Conservation (phyloP, 805 yeast genomes). For the Candida glaebosa region DNA sequence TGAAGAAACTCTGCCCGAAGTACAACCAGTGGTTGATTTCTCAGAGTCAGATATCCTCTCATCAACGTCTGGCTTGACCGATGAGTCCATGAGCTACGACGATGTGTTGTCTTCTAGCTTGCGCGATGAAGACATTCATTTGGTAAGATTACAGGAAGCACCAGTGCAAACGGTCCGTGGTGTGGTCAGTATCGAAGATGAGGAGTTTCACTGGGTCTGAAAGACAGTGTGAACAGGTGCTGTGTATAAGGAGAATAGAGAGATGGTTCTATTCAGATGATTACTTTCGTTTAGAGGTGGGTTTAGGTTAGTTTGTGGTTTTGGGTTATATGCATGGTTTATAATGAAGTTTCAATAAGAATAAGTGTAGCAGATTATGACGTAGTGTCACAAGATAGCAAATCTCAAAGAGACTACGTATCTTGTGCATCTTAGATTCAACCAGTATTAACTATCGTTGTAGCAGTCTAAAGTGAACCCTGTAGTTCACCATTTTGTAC, state of each 20-base stretch:
- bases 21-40: not conserved
- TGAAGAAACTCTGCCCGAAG: slow-evolving; percentile 15
- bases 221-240: too few relatives aligned
- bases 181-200: not conserved
- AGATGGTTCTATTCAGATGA: too few relatives aligned
- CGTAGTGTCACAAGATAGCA: too few relatives aligned
- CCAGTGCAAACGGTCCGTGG: not conserved
- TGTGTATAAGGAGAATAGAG: too few relatives aligned
- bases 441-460: too few relatives aligned
- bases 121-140: not conserved
- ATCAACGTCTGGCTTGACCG: slow-evolving; percentile 14
- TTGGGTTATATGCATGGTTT: not conserved
- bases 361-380: too few relatives aligned
- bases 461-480: too few relatives aligned
- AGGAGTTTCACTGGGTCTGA: slow-evolving; percentile 5
- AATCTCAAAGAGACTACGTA: too few relatives aligned
- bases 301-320: not conserved
- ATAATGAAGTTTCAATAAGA: too few relatives aligned
- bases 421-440: too few relatives aligned
- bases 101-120: slow-evolving; percentile 12
- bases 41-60: slow-evolving; percentile 7
- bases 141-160: slow-evolving; percentile 2
- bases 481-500: too few relatives aligned
- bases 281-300: not conserved
- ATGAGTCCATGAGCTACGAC: slow-evolving; percentile 10